A percentile compares a stretch with the other conserved stretches of the same genome.
Evolutionary conservation across 345 rosid genomes (phyloP).

Genomic region (Brassica napus): DNA sequence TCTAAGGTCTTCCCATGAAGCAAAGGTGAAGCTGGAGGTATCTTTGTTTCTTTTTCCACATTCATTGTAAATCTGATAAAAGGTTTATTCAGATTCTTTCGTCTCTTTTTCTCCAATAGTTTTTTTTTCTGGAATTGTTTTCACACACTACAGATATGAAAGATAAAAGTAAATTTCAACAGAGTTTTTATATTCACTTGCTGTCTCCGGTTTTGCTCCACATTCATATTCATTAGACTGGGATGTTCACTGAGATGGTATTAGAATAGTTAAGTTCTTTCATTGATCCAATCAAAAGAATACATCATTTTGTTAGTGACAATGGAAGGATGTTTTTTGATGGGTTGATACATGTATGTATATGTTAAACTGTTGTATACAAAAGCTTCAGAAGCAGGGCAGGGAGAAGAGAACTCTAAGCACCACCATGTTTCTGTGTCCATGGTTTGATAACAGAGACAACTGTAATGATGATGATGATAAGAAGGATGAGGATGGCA

Average conservation of each 20-base stretch:
- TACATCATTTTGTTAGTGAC: constrained; percentile 25
- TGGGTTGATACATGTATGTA: constrained; percentile 26
- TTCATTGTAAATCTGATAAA: constrained; percentile 37
- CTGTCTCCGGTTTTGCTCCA: background rate
- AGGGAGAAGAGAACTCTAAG: constrained; percentile 41
- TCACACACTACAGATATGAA: constrained; percentile 35
- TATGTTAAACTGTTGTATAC: constrained; percentile 26
- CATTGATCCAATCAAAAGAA: constrained; percentile 23
- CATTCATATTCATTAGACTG: constrained; percentile 1
- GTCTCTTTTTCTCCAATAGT: constrained; percentile 27
- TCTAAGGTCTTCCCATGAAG: constrained; percentile 28
- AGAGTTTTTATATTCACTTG: background rate
- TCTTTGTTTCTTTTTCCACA: constrained; percentile 29
- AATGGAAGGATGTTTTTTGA: constrained; percentile 1
- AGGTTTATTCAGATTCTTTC: constrained; percentile 38
- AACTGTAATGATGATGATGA: constrained; percentile 65
- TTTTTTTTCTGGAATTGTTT: constrained; percentile 26
- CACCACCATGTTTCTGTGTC: constrained; percentile 52
- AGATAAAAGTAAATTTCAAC: constrained; percentile 28
- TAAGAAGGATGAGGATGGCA: constrained; percentile 81
- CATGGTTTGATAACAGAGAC: constrained; percentile 78
- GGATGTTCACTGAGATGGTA: too few species aligned
- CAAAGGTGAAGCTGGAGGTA: constrained; percentile 38
- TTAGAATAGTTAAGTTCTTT: background rate
- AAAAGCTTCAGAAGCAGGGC: constrained; percentile 17